Evolutionary conservation across 305 asterid species (phyloP), one percentile per base, ranked within the genome.

Genomic region (Solanum chacoense): DNA sequence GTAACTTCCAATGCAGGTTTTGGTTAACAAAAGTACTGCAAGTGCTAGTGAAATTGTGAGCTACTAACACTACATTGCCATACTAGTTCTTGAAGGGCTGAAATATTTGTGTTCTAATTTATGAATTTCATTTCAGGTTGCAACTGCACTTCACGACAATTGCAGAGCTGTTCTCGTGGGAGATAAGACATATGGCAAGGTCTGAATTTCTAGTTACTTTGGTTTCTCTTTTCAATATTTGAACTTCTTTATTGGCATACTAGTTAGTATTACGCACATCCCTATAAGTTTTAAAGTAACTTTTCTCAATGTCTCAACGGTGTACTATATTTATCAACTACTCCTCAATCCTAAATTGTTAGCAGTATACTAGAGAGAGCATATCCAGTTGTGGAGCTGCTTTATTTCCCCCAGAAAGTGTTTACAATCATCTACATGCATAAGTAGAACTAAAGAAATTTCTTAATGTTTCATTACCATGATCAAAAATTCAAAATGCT

Each of bases 1-100:
- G 75, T 63, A 87, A 78, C 89, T 89, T 38, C 63, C 83, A 22
- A 85, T 95, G 94, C 98, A 97, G 99, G 97, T 97, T 89, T 91
- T 97, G 95, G 99, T 97, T 94, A 97, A 97, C 90, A 95, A 90
- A 90, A 97, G 94, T 91, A 96, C 99, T 76, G 99, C 99, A 20
- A 97, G 99, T 91, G 99, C 99, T 59, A 97, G 99, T 91, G 99
- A 97, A 96, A 97, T 97, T 89, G 99, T 97, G 93, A 97, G 99
- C 89, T 89, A 73, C 90, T 92, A 87, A 90, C 75, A 88, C 73
- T 80, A 91, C 42, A 63, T 71, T 42, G 63, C 80, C 14, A 24
- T 71, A 84, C 72, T 4, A 20, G 87, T 84, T 84, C 74, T 55
- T 84, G 74, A 84, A 84, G 42, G 35, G 67, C 37, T 84, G 40